A percentile compares a stretch with the other conserved stretches of the same genome.
phyloP scores from a whole-genome alignment of 2,329 filamentous ascomycete species.

The Penicillium sp. region DNA sequence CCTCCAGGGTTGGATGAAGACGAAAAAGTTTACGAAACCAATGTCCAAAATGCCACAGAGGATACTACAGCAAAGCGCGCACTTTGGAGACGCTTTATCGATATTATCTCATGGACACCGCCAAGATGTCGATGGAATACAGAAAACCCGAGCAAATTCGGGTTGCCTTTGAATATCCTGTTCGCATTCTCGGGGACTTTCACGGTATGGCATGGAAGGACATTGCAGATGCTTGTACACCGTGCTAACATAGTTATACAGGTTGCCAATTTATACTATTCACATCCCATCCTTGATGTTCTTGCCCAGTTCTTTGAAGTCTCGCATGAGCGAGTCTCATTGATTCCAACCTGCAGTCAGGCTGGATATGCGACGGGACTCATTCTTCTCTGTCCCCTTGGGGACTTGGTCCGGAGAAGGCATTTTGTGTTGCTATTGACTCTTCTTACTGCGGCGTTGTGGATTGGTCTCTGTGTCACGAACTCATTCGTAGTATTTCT shows the following conservation, averaged over 20 bases:
- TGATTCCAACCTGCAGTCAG: conserved; percentile 74
- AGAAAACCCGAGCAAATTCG: conserved; percentile 65
- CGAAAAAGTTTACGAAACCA: neutral
- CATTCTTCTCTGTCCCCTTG: conserved; percentile 72
- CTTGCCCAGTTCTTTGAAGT: conserved; percentile 70
- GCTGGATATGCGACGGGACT: conserved; percentile 74
- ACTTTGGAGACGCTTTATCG: neutral
- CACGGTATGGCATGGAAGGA: conserved; percentile 18
- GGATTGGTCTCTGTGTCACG: conserved; percentile 70
- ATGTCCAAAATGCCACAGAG: neutral
- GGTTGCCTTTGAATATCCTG: conserved; percentile 65
- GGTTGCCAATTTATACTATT: conserved; percentile 80
- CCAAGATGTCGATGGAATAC: conserved; percentile 67
- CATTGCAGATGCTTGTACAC: neutral
- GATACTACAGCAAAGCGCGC: neutral
- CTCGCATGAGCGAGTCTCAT: conserved; percentile 63
- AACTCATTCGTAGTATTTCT: conserved; percentile 63
- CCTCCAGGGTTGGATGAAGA: neutral
- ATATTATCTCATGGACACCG: conserved; percentile 59
- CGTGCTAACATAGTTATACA: conserved; percentile 34
- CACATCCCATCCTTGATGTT: conserved; percentile 74
- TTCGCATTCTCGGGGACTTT: conserved; percentile 56
- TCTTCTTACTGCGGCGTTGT: conserved; percentile 65
- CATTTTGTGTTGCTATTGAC: conserved; percentile 68
- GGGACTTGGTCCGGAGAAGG: conserved; percentile 66